Base-by-base conservation (phyloP, 1,284 basidiomycete species). In the Cystobasidium slooffiae region DNA sequence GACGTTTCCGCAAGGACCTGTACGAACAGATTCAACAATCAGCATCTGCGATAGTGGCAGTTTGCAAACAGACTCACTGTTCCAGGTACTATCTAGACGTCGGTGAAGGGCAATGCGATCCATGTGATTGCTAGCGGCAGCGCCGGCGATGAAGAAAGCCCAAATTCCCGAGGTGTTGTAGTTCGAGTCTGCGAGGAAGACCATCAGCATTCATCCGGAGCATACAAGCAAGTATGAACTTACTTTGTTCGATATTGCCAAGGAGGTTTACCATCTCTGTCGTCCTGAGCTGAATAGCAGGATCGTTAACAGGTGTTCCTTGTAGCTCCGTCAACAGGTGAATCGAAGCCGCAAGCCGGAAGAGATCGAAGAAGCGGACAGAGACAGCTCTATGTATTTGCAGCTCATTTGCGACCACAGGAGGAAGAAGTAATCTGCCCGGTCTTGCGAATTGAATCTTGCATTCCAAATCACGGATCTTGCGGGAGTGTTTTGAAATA, bases 131-230 rank as follows among this genome's bases (percentile, higher is more conserved):
- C 22, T 47, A 20, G 70, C 62, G 41, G 55, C 70, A 53, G 70
- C 70, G 31, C 70, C 70, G 22, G 70, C 70, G 18, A 73, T 64
- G 43, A 73, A 73, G 62, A 73, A 73, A 6, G 70, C 70, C 62
- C 62, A 73, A 3, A 73, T 73, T 12, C 62, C 70, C n/a, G 70
- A 73, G 12, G 70, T 73, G 22, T 73, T 73, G 43, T 73, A 73
- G 43, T 73, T 65, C n/a, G 70, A 73, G 52, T 73, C 70, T 73
- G 22, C 1, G 18, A 37, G 41, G 10, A 22, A n/a, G n/a, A n/a
- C n/a, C n/a, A n/a, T n/a, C n/a, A n/a, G n/a, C n/a, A 12, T 16
- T 6, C 39, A 31, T 47, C 16, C 47, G 47, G 24, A 51, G 47
- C 39, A 49, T 5, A 41, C 53, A 22, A 49, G 31, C 8, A 20